Evolutionary conservation across 2,329 filamentous ascomycete species (phyloP), one percentile per base, ranked within the genome.

Genomic region (Beauveria australis): DNA sequence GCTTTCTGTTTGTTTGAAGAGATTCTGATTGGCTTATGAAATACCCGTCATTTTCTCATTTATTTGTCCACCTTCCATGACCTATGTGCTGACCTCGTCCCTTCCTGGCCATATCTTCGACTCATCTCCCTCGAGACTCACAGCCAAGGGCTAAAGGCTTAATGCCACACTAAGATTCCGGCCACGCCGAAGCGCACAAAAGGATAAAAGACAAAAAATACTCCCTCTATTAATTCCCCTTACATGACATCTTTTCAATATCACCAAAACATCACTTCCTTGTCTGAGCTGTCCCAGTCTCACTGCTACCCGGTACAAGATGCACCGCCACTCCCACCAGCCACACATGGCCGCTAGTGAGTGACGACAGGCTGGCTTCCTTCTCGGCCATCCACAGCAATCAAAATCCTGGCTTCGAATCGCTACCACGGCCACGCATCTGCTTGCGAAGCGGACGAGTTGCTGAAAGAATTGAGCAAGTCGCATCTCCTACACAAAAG

Each of bases 301-400:
- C 53, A 46, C 26, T 18, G 14, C 47, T 59, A 52, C 56, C 56
- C 47, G 51, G 37, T 22, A 59, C 18, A 30, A 18, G 9, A 7
- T 59, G 47, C 56, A 59, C 56, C 22, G 56, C 56, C 56, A 59
- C 56, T 9, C n/a, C 16, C 37, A 44, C 40, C 55, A 59, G 56
- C 56, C 56, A 59, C 56, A 59, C 10, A 18, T 37, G 8, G 26
- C 43, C 54, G 40, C 53, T 57, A 49, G 28, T 30, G 9, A 57
- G 47, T 51, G 46, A 51, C 56, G 47, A 52, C 47, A 52, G 47
- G 24, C 47, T 52, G 56, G 18, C 56, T 41, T 43, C n/a, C 18
- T 43, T 18, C 47, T 59, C 33, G 26, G 37, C 22, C 37, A 22
- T 51, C 46, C 33, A 12, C 30, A 49, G 33, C 54, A 49, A 49